phyloP scores from a whole-genome alignment of 2,329 filamentous ascomycete genomes.

The Fusarium clavum region DNA sequence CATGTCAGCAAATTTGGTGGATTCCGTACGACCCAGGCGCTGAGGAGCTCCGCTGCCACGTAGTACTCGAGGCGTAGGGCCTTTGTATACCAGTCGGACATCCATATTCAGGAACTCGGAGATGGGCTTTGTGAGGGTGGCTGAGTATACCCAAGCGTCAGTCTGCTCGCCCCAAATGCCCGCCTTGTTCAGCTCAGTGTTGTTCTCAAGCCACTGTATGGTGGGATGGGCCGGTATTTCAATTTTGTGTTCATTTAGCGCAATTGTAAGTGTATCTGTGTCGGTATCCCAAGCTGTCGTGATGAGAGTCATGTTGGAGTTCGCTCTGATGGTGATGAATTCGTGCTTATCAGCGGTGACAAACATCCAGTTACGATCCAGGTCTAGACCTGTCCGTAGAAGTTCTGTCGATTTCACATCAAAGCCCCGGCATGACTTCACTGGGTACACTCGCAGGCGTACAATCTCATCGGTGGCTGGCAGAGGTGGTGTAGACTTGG shows the following conservation, averaged over 20 bases:
- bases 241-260: constrained; percentile 57
- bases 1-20: constrained; percentile 68
- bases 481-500: constrained; percentile 13
- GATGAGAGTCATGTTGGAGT: constrained; percentile 72
- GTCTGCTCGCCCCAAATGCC: constrained; percentile 70
- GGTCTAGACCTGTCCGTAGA: constrained; percentile 66
- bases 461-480: constrained; percentile 42
- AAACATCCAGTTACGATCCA: constrained; percentile 76
- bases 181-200: constrained; percentile 62
- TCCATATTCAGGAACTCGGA: constrained; percentile 65
- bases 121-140: constrained; percentile 64
- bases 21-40: constrained; percentile 64
- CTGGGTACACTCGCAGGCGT: constrained; percentile 68
- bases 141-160: constrained; percentile 65
- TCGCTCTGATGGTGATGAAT: constrained; percentile 72
- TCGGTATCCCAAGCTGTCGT: constrained; percentile 47
- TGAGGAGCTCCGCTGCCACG: constrained; percentile 66
- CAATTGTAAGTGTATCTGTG: constrained; percentile 60
- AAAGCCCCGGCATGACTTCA: constrained; percentile 75
- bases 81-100: constrained; percentile 71
- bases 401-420: constrained; percentile 63
- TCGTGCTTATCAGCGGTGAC: constrained; percentile 63
- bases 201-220: constrained; percentile 62
- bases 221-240: constrained; percentile 67
- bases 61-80: constrained; percentile 65